Evolutionary conservation across 768 basidiomycete species (phyloP).

Genomic region (Brasilioporus rufonigricans): DNA sequence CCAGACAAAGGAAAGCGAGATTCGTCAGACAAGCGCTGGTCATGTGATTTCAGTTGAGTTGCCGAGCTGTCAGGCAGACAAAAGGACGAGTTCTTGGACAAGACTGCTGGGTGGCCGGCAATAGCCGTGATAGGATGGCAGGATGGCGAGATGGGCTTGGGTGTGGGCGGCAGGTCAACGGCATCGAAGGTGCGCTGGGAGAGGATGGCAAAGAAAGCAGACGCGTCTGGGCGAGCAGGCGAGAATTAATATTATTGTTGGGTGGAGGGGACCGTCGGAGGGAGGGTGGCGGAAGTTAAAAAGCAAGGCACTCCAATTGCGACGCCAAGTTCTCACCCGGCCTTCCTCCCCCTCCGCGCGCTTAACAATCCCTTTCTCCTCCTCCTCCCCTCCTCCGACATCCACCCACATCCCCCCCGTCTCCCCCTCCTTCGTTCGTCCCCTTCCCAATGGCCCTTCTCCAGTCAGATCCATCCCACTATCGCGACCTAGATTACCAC

Average conservation of each 20-base stretch:
- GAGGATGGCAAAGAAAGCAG: too few species aligned
- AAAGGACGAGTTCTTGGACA: too few species aligned
- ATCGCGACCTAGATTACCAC: conserved; percentile 27
- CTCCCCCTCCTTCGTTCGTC: background rate
- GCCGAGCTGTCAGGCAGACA: too few species aligned
- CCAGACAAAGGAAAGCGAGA: too few species aligned
- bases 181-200: too few species aligned
- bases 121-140: background rate
- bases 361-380: background rate
- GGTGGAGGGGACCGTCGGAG: conserved; percentile 6
- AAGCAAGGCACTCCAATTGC: conserved; percentile 24
- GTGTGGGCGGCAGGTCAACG: too few species aligned
- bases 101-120: background rate
- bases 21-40: too few species aligned
- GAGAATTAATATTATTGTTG: too few species aligned
- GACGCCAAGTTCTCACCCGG: conserved; percentile 29
- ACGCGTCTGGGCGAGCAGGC: too few species aligned
- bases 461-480: conserved; percentile 20
- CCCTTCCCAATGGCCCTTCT: conserved; percentile 27
- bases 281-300: conserved; percentile 30
- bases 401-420: conserved; percentile 6
- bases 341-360: conserved; percentile 23
- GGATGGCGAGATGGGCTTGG: too few species aligned
- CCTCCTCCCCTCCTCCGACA: conserved; percentile 1
- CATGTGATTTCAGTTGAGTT: too few species aligned